A percentile compares a stretch with the other conserved stretches of the same genome.
Conservation (phyloP, 2,329 filamentous ascomycete genomes). For the Daldinia sp. region DNA sequence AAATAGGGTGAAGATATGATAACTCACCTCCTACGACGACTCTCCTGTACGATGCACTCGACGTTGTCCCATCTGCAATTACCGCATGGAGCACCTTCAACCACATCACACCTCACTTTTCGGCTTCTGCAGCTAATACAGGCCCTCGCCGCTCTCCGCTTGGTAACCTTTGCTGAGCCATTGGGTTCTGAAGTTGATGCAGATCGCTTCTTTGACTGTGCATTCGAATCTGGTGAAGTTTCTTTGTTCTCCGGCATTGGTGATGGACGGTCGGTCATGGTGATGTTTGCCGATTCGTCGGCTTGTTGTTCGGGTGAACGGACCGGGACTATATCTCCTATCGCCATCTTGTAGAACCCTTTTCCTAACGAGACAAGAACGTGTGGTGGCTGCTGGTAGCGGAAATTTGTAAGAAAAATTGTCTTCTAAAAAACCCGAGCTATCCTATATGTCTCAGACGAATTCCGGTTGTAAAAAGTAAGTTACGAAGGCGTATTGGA, state of each 20-base stretch:
- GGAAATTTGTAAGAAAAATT: conserved; percentile 20
- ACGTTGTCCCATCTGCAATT: conserved; percentile 87
- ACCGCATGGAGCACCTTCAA: conserved; percentile 87
- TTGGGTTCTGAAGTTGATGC: conserved; percentile 51
- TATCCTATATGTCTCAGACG: conserved; percentile 23
- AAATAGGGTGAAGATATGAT: conserved; percentile 13
- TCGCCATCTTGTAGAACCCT: conserved; percentile 41
- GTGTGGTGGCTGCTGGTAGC: conserved; percentile 12
- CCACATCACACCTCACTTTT: conserved; percentile 94
- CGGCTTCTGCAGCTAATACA: conserved; percentile 85
- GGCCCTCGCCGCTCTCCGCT: conserved; percentile 89
- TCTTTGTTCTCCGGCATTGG: conserved; percentile 37
- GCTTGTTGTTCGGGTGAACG: conserved; percentile 47
- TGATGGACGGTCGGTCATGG: conserved; percentile 34
- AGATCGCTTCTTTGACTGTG: conserved; percentile 51
- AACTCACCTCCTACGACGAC: conserved; percentile 86
- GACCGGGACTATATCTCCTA: conserved; percentile 43
- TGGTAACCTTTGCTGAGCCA: conserved; percentile 66
- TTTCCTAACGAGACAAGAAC: conserved; percentile 27
- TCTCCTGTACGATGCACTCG: conserved; percentile 81
- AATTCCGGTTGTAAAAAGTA: conserved; percentile 24
- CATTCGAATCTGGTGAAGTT: conserved; percentile 27
- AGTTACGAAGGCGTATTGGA: conserved; percentile 23
- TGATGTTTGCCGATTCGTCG: conserved; percentile 38
- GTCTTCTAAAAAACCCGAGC: conserved; percentile 2